Percentiles rank a stretch among this genome's conserved stretches.
phyloP scores from a whole-genome alignment of 768 basidiomycete genomes.

The Mycena alexandri region DNA sequence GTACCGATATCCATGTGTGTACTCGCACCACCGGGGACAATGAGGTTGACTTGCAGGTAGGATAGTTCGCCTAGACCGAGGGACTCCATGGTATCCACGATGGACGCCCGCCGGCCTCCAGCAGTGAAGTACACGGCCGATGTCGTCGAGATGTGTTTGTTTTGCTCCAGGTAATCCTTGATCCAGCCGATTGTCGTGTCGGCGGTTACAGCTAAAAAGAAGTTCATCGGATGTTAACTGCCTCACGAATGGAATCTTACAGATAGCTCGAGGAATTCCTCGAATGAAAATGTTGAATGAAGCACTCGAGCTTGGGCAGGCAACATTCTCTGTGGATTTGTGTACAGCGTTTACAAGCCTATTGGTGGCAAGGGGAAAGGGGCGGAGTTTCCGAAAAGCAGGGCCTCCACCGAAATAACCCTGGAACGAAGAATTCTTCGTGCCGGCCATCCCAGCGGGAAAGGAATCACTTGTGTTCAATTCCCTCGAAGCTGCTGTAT shows the following conservation, averaged over 20 bases:
- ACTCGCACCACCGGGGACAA: conserved; percentile 2
- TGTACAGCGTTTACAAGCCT: neutral
- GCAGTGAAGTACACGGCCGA: conserved; percentile 1
- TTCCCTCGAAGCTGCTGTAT: neutral
- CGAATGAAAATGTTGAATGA: conserved; percentile 3
- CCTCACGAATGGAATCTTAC: neutral
- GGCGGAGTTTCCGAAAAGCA: conserved; percentile 4
- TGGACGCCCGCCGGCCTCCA: neutral
- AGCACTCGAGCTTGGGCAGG: too few species aligned
- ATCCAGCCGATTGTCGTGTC: neutral
- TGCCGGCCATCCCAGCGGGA: neutral
- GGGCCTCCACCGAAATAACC: too few species aligned
- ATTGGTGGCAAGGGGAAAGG: neutral
- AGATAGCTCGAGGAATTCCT: conserved; percentile 1
- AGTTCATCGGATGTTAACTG: neutral
- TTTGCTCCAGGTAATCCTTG: conserved; percentile 2
- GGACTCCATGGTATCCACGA: conserved; percentile 7
- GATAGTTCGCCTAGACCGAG: conserved; percentile 7
- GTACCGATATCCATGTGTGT: neutral
- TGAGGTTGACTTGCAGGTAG: neutral
- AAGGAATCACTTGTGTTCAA: conserved; percentile 1
- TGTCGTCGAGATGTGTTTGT: neutral
- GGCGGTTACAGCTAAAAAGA: conserved; percentile 1
- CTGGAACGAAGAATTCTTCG: neutral
- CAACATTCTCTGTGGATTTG: conserved; percentile 1